Conservation (phyloP, 345 rosid genomes). For the Citrus sp. region DNA sequence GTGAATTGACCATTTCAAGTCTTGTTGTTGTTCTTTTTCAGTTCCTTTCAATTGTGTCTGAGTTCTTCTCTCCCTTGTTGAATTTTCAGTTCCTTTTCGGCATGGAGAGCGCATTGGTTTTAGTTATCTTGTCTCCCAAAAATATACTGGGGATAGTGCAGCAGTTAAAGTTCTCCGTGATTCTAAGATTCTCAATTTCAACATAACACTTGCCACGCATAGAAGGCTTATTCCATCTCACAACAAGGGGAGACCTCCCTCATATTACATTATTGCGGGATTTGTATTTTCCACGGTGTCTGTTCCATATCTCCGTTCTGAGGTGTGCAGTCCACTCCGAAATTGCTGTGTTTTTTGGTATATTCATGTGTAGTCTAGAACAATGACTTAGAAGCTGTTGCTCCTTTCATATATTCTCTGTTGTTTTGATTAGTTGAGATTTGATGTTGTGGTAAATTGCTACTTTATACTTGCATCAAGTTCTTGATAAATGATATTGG, state of each 20-base stretch:
- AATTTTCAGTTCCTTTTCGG: slow-evolving; percentile 62
- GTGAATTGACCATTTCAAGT: background rate
- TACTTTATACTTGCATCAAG: background rate
- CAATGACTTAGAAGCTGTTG: background rate
- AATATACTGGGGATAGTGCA: slow-evolving; percentile 61
- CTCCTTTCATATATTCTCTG: background rate
- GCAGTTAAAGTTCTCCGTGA: slow-evolving; percentile 53
- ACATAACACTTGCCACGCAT: slow-evolving; percentile 56
- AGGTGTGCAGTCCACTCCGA: slow-evolving; percentile 28
- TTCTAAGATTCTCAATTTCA: slow-evolving; percentile 49
- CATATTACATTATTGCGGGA: slow-evolving; percentile 68
- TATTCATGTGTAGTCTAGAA: background rate
- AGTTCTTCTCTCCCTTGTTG: slow-evolving; percentile 4
- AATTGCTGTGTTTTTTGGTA: background rate
- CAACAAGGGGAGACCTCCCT: slow-evolving; percentile 57
- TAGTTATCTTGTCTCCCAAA: slow-evolving; percentile 70
- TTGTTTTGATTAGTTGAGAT: slow-evolving; percentile 1
- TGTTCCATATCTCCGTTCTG: slow-evolving; percentile 61
- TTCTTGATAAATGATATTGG: background rate
- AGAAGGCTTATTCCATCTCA: slow-evolving; percentile 63
- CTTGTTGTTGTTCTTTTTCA: background rate
- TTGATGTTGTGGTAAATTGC: background rate
- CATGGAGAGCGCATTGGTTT: slow-evolving; percentile 77
- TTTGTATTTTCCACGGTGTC: slow-evolving; percentile 60
- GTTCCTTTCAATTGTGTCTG: background rate